Conservation (phyloP, 1,284 basidiomycete genomes). For the Veloboletus limbatus region DNA sequence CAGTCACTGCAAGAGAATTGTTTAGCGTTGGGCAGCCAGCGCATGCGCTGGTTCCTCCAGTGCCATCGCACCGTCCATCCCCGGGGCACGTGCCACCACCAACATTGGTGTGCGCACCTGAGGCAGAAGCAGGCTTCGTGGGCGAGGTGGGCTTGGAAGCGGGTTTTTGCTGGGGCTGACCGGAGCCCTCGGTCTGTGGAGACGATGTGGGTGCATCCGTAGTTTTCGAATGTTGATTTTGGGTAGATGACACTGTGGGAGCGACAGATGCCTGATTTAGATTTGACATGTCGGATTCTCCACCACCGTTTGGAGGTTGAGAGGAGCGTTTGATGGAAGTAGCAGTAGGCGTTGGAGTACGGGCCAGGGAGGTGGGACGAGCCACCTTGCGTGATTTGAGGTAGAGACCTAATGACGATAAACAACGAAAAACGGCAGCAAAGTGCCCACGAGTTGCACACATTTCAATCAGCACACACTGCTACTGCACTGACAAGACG, state of each 20-base stretch:
- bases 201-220: slow-evolving; percentile 29
- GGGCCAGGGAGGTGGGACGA: slow-evolving; percentile 48
- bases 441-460: slow-evolving; percentile 37
- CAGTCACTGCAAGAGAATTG: slow-evolving; percentile 58
- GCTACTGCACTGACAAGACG: slow-evolving; percentile 36
- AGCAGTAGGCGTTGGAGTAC: slow-evolving; percentile 37
- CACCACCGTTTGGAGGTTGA: slow-evolving; percentile 27
- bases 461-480: slow-evolving; percentile 39
- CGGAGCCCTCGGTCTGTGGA: slow-evolving; percentile 23
- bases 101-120: slow-evolving; percentile 33
- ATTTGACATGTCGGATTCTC: slow-evolving; percentile 36
- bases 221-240: slow-evolving; percentile 36
- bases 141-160: slow-evolving; percentile 24
- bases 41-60: slow-evolving; percentile 87
- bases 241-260: slow-evolving; percentile 26
- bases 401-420: slow-evolving; percentile 54
- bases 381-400: slow-evolving; percentile 65
- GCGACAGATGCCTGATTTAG: slow-evolving; percentile 30
- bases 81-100: slow-evolving; percentile 85
- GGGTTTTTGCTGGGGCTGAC: slow-evolving; percentile 29
- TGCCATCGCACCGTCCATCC: slow-evolving; percentile 93
- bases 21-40: slow-evolving; percentile 94
- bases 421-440: slow-evolving; percentile 34
- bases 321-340: slow-evolving; percentile 35
- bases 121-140: slow-evolving; percentile 25